Conservation (phyloP, 2,329 filamentous ascomycete genomes). For the Alternaria novae-zelandiae region DNA sequence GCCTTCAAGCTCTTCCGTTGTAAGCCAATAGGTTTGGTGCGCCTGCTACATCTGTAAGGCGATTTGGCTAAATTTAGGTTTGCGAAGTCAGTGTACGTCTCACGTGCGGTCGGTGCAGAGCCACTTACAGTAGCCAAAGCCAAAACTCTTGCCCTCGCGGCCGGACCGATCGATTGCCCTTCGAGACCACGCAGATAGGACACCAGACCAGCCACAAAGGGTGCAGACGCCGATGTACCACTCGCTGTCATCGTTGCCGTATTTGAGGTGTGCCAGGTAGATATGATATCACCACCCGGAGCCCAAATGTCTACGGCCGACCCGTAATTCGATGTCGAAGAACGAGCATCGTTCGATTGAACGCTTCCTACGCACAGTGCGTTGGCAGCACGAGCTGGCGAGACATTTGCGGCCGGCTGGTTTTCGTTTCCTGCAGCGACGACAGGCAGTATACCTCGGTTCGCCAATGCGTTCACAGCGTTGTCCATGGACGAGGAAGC, state of each 20-base stretch:
- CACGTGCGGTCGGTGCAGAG: background rate
- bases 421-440: constrained; percentile 47
- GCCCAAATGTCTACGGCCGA: constrained; percentile 48
- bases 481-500: constrained; percentile 37
- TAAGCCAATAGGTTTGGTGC: constrained; percentile 34
- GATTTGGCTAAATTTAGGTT: background rate
- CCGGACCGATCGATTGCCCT: constrained; percentile 28
- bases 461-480: constrained; percentile 38
- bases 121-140: constrained; percentile 21
- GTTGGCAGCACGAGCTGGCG: constrained; percentile 42
- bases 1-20: constrained; percentile 25
- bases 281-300: constrained; percentile 47
- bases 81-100: background rate
- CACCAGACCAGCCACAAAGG: constrained; percentile 71
- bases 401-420: constrained; percentile 29
- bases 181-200: constrained; percentile 69
- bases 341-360: constrained; percentile 31
- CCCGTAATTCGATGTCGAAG: constrained; percentile 44
- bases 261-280: constrained; percentile 55
- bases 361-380: constrained; percentile 47
- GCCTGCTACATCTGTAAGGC: constrained; percentile 27
- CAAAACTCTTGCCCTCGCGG: constrained; percentile 27
- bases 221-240: constrained; percentile 70
- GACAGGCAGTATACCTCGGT: constrained; percentile 42
- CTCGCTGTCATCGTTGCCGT: constrained; percentile 53